phyloP scores from a whole-genome alignment of 257 asterid genomes.

The Linaria vulgaris region DNA sequence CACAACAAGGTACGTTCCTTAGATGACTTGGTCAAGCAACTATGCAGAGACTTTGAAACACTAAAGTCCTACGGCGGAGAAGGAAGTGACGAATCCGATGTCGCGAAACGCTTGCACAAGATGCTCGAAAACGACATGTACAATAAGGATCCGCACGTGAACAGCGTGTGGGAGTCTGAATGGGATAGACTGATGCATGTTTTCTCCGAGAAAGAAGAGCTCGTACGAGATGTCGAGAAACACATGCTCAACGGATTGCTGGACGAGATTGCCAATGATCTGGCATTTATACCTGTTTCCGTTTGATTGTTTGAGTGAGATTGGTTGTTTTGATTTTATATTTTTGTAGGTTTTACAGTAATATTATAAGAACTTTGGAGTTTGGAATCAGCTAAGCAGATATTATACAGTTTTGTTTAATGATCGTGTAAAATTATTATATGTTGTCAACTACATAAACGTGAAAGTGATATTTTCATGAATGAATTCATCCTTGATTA shows the following conservation, averaged over 20 bases:
- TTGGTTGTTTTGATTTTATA: conserved; percentile 25
- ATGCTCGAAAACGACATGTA: conserved; percentile 66
- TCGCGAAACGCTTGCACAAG: conserved; percentile 44
- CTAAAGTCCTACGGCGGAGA: conserved; percentile 45
- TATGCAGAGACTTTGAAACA: conserved; percentile 58
- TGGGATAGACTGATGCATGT: conserved; percentile 51
- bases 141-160: conserved; percentile 45
- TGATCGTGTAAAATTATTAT: no score
- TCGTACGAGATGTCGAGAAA: conserved; percentile 60
- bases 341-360: background rate
- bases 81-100: conserved; percentile 37
- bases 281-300: conserved; percentile 36
- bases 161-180: conserved; percentile 76
- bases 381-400: background rate
- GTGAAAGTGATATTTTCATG: no score
- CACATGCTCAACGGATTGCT: conserved; percentile 66
- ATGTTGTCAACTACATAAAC: no score
- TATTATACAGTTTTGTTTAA: no score
- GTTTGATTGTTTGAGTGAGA: conserved; percentile 31
- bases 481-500: no score
- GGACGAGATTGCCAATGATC: conserved; percentile 61
- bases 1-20: conserved; percentile 42
- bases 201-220: conserved; percentile 50
- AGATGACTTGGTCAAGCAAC: conserved; percentile 64
- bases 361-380: background rate